These are phyloP conservation scores for Acanthamoeba sp. DNA, from an alignment of 208 protist genomes.

Conservation along the genomic window DNA sequence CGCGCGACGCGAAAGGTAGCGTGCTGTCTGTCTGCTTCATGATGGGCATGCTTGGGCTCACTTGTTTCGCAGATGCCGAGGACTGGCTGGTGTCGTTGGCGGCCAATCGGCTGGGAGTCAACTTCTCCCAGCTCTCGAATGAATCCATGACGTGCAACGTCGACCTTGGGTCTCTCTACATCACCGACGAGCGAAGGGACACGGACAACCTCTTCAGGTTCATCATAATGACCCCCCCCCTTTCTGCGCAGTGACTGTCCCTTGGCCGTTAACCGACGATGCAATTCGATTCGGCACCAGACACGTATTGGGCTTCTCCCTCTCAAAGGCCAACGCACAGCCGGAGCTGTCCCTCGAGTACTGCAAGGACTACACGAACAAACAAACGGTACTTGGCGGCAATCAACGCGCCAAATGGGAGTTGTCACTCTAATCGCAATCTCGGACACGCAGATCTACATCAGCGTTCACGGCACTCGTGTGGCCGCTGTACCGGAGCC, in stretches of 20 bases:
- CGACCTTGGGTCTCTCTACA: conserved; percentile 15
- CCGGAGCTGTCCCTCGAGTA: conserved; percentile 22
- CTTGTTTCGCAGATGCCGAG: background rate
- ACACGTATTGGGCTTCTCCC: conserved; percentile 13
- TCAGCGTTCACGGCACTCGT: background rate
- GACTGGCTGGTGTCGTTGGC: conserved; percentile 34
- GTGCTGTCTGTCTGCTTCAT: background rate
- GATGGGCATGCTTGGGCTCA: background rate
- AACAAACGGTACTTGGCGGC: conserved; percentile 44
- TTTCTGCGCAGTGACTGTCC: too few species aligned
- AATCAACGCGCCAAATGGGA: too few species aligned
- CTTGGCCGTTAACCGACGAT: background rate
- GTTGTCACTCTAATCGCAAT: too few species aligned
- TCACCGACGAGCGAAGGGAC: conserved; percentile 32
- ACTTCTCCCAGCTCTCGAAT: conserved; percentile 56
- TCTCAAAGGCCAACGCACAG: background rate
- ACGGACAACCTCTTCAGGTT: conserved; percentile 67
- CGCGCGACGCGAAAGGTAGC: conserved; percentile 26
- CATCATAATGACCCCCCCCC: background rate
- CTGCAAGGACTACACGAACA: conserved; percentile 39
- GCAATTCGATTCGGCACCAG: background rate
- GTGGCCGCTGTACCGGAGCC: conserved; percentile 35
- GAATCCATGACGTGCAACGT: conserved; percentile 67
- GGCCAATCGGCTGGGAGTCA: conserved; percentile 20
- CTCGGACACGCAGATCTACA: background rate